Evolutionary conservation across 352 stramenopile genomes (phyloP), one percentile per base, ranked within the genome.

Genomic region (Phytophthora crassamura): DNA sequence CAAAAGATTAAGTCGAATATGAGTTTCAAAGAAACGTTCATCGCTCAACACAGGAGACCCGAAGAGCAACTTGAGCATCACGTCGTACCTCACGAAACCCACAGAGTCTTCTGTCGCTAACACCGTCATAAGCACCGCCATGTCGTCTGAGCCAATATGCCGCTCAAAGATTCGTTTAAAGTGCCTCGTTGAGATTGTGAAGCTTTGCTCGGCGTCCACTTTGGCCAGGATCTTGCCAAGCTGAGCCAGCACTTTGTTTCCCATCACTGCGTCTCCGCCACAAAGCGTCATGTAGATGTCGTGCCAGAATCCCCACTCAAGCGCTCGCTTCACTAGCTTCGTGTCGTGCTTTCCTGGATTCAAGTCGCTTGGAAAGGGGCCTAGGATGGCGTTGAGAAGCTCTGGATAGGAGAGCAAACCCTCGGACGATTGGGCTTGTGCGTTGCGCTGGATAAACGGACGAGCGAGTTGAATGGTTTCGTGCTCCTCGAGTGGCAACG

Each of bases 191-290:
- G 79, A 74, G 30, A 90, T 61, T 8, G 38, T 41, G 38, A 79
- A 89, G 2, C 39, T 62, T 8, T 25, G 11, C 7, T 67, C 48
- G 0, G 65, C 53, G 40, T 90, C 82, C 7, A 89, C n/a, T 64
- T 88, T 90, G 5, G 30, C 12, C 20, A 89, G 52, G 11, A 90
- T 90, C 30, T 82, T 86, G 22, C 57, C 57, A 15, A 90, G 50
- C 47, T 90, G 79, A 18, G 41, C 22, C 48, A 80, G 40, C 11
- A 90, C 72, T 34, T 76, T 78, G 10, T 64, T 47, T 30, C 77
- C 65, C 12, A 71, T 51, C 5, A 15, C 14, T 1, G 42, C 9
- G 11, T 77, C 58, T 0, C 68, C 62, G 28, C 58, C 67, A 12
- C 75, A 86, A 7, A 90, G 60, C 4, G 55, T 47, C 16, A 69